phyloP scores from a whole-genome alignment of 176 grass and related monocot species.

The Areca catechu region DNA sequence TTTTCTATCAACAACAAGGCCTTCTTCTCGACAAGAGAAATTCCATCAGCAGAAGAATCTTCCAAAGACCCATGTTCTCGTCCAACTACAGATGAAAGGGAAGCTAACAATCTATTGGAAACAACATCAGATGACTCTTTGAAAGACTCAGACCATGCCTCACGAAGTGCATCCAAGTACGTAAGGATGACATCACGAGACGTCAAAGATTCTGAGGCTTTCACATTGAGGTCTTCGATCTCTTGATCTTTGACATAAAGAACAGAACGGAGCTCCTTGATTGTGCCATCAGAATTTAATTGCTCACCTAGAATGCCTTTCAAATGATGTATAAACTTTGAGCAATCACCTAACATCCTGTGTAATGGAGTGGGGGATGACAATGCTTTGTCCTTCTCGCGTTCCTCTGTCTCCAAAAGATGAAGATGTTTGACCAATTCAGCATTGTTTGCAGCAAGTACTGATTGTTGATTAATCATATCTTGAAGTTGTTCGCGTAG shows the following conservation, averaged over 20 bases:
- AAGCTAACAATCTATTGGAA: conserved; percentile 39
- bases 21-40: conserved; percentile 59
- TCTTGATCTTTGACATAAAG: conserved; percentile 49
- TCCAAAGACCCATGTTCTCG: conserved; percentile 27
- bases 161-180: conserved; percentile 36
- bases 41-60: conserved; percentile 22
- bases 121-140: conserved; percentile 41
- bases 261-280: conserved; percentile 1
- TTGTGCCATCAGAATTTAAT: conserved; percentile 3
- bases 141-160: conserved; percentile 15
- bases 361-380: conserved; percentile 33
- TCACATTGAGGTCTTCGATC: conserved; percentile 45
- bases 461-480: conserved; percentile 28
- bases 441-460: not conserved
- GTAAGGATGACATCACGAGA: conserved; percentile 48
- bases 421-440: not conserved
- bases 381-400: conserved; percentile 25
- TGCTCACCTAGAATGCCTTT: conserved; percentile 26
- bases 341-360: conserved; percentile 74
- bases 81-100: conserved; percentile 43
- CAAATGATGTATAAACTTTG: conserved; percentile 50
- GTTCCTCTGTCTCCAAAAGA: conserved; percentile 17
- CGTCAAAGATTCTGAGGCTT: conserved; percentile 32
- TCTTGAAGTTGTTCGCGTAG: conserved; percentile 47
- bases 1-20: conserved; percentile 40